These are phyloP conservation scores for Dichomitus squalens DNA, from an alignment of 1,284 basidiomycete genomes.

Conservation along the genomic window DNA sequence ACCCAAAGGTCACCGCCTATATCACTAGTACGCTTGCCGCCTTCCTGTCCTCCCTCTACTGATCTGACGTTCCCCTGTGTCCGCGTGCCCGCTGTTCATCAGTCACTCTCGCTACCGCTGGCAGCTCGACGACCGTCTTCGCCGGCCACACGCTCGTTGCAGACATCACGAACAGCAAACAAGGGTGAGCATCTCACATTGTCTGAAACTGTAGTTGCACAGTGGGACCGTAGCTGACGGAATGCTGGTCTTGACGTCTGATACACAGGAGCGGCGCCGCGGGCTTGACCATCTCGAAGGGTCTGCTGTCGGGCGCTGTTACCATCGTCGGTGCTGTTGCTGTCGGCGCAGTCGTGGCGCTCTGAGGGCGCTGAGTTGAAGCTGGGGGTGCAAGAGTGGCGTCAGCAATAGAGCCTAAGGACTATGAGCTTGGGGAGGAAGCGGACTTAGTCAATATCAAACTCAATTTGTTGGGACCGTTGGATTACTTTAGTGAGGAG, in stretches of 20 bases:
- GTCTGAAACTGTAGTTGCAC: not conserved
- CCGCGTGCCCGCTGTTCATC: not conserved
- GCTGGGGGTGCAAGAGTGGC: no score
- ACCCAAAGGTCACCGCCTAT: no score
- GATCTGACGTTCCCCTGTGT: not conserved
- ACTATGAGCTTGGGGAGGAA: no score
- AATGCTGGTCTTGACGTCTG: not conserved
- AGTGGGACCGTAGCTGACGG: no score
- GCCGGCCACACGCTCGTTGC: conserved; percentile 13
- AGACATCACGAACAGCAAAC: not conserved
- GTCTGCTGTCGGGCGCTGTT: not conserved
- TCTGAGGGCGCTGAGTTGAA: not conserved
- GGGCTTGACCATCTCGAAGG: not conserved
- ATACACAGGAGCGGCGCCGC: not conserved
- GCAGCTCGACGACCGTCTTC: conserved; percentile 5
- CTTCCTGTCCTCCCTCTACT: not conserved
- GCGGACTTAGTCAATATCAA: no score
- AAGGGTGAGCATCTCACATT: no score
- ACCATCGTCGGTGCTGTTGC: not conserved
- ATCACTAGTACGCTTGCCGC: no score
- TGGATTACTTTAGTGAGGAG: no score
- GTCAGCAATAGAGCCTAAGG: no score
- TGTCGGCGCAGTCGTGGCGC: not conserved
- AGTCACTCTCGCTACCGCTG: conserved; percentile 14
- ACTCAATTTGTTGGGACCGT: no score